Evolutionary conservation across 2,329 filamentous ascomycete genomes (phyloP).

Genomic region (Botryotinia convoluta): DNA sequence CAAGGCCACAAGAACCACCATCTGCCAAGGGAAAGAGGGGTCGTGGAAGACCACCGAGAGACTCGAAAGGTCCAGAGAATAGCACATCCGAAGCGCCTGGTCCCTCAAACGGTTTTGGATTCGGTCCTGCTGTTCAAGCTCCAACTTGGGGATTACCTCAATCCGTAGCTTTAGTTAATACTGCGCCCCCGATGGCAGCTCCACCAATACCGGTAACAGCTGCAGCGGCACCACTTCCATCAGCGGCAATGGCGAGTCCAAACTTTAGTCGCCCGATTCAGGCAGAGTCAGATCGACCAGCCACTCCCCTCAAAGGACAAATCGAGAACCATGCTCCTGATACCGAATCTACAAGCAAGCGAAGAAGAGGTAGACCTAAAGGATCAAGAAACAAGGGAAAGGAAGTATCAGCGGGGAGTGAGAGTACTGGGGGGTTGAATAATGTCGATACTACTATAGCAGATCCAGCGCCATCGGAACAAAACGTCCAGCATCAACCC

Average conservation of each 20-base stretch:
- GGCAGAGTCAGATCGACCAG: conserved; percentile 26
- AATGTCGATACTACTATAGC: background rate
- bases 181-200: conserved; percentile 25
- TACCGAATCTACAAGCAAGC: conserved; percentile 32
- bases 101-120: conserved; percentile 37
- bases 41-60: conserved; percentile 31
- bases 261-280: conserved; percentile 22
- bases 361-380: conserved; percentile 47
- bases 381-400: conserved; percentile 49
- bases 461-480: conserved; percentile 24
- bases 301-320: conserved; percentile 28
- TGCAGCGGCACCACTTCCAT: background rate
- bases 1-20: conserved; percentile 12
- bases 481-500: conserved; percentile 25
- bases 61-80: conserved; percentile 24
- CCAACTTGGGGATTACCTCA: conserved; percentile 36
- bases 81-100: conserved; percentile 30
- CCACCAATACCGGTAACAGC: conserved; percentile 16
- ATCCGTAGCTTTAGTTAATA: conserved; percentile 34
- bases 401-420: conserved; percentile 24
- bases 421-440: conserved; percentile 6
- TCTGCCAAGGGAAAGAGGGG: conserved; percentile 27
- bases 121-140: conserved; percentile 34
- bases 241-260: conserved; percentile 8
- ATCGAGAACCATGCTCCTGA: conserved; percentile 22